Base-by-base conservation (phyloP, 192 early-diverging fungal species). In the Phycomyces blakesleeanus region DNA sequence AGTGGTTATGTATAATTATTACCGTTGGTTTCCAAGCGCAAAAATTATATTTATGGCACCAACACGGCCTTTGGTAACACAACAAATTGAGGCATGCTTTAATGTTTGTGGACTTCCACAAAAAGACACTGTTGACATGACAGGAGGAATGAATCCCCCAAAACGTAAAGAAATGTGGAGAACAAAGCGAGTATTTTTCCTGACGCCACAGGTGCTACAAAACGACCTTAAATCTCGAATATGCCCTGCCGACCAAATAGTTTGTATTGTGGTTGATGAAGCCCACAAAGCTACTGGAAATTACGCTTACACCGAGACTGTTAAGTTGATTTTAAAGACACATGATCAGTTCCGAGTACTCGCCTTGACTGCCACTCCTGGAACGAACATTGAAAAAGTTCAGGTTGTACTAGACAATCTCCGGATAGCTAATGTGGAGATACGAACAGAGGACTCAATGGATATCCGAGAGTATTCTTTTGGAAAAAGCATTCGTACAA, bases 41-140 rank as follows among this genome's bases (percentile, higher is more conserved):
- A 85, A 90, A 50, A 85, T 93, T 22, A 76, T 97, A 11, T 97
- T 96, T 61, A 87, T 95, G 81, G 95, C 93, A 0, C 95, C 95
- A 0, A 97, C 95, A 10, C 86, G 87, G 64, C 93, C 95, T 14
- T 82, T 97, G 2, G 95, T 96, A 5, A 81, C 85, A 6, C 95
- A 97, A 68, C 95, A 97, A 62, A 92, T 94, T 64, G 82, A 90
- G 24, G 91, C 95, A 0, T 95, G 93, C 69, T 86, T 78, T 49
- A 83, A 87, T 54, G 86, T 95, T 40, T 86, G 83, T 5, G 93
- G 91, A 0, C 84, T 97, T 16, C 83, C 92, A 3, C 85, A 73
- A 18, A 64, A 74, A 3, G 83, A 81, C 0, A 85, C 82, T 0
- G 73, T 78, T 0, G 85, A 83, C 53, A 57, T 94, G 80, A 93